Conservation (phyloP, 331 rosid genomes). For the Malus hybrid region DNA sequence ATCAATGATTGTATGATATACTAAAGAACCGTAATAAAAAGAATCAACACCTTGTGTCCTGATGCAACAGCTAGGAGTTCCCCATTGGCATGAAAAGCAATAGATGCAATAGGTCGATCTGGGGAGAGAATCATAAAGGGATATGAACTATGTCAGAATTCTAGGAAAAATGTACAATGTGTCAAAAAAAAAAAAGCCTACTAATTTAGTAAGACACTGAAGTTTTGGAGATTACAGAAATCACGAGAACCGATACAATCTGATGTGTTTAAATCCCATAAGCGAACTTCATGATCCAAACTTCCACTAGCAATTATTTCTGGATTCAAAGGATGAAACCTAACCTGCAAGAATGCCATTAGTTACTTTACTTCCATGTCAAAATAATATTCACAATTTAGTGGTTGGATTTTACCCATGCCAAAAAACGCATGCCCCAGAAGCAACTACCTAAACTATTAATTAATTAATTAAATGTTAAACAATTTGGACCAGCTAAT, state of each 20-base stretch:
- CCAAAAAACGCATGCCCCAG: not conserved
- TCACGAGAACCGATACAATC: conserved; percentile 41
- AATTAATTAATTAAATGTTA: not conserved
- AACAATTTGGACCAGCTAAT: not conserved
- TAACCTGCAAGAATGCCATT: conserved; percentile 47
- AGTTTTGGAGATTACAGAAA: conserved; percentile 47
- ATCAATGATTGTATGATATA: not conserved
- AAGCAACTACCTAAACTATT: not conserved
- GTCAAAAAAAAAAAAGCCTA: not conserved
- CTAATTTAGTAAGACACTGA: conserved; percentile 2
- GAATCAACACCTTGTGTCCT: conserved; percentile 52
- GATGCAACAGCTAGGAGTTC: conserved; percentile 73
- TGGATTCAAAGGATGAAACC: conserved; percentile 59
- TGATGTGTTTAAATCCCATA: conserved; percentile 59
- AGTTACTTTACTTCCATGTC: conserved; percentile 17
- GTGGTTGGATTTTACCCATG: not conserved
- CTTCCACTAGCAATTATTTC: conserved; percentile 74
- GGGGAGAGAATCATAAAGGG: conserved; percentile 7
- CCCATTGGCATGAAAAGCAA: conserved; percentile 74
- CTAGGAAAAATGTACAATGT: not conserved
- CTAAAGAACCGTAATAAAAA: not conserved
- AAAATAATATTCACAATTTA: not conserved
- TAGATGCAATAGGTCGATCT: conserved; percentile 72
- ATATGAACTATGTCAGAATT: conserved; percentile 2
- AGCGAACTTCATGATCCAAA: conserved; percentile 66